Evolutionary conservation across 1,284 basidiomycete genomes (phyloP).

Genomic region (Apiotrichum sp.): DNA sequence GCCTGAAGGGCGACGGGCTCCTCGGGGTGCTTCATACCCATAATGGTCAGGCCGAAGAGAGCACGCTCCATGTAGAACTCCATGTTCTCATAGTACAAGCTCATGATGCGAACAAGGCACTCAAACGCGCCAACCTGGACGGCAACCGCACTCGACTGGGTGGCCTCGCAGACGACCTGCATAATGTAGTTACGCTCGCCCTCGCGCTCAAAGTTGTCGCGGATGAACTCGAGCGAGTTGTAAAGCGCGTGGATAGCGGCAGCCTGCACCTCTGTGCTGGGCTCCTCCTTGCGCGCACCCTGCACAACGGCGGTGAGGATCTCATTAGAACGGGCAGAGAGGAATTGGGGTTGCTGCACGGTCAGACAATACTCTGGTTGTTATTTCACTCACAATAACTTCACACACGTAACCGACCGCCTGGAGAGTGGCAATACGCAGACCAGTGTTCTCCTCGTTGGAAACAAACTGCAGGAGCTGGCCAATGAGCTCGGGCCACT

Average conservation of each 20-base stretch:
- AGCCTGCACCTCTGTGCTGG: constrained; percentile 87
- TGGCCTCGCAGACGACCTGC: constrained; percentile 99
- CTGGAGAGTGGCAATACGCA: constrained; percentile 85
- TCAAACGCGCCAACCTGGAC: constrained; percentile 94
- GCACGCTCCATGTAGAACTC: constrained; percentile 99
- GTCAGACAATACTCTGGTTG: neutral
- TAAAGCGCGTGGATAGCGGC: constrained; percentile 88
- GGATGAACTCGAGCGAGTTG: constrained; percentile 96
- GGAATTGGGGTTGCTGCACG: constrained; percentile 76
- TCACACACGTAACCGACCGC: constrained; percentile 98
- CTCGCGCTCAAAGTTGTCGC: constrained; percentile 97
- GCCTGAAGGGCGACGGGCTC: constrained; percentile 92
- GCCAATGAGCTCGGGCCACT: constrained; percentile 88
- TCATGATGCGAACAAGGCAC: constrained; percentile 94
- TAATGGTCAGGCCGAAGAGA: constrained; percentile 94
- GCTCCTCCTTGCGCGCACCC: constrained; percentile 93
- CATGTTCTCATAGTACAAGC: constrained; percentile 99
- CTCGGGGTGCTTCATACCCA: constrained; percentile 93
- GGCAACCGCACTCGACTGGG: constrained; percentile 68
- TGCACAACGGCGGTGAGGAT: constrained; percentile 98
- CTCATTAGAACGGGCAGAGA: constrained; percentile 87
- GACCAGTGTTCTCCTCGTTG: constrained; percentile 65
- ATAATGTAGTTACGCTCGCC: constrained; percentile 99
- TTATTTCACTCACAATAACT: constrained; percentile 63
- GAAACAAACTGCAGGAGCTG: constrained; percentile 81